Percentiles rank a stretch among this genome's conserved stretches.
Conservation (phyloP, 73 alveolate genomes). For the Tetrahymena borealis region DNA sequence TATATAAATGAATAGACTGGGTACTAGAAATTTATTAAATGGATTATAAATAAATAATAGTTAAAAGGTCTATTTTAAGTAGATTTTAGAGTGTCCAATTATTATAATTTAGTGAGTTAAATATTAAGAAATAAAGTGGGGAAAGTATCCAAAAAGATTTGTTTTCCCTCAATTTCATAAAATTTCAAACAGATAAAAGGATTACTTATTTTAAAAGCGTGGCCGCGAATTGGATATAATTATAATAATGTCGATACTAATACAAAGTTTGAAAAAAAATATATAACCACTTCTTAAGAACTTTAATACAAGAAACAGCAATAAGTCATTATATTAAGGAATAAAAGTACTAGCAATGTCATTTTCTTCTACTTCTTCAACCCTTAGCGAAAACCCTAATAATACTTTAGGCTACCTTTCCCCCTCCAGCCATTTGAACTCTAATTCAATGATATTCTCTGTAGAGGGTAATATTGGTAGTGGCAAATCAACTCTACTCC, state of each 20-base stretch:
- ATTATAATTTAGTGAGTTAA: background rate
- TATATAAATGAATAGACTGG: no score
- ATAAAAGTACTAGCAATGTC: background rate
- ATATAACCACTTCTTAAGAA: background rate
- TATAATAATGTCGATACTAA: background rate
- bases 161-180: background rate
- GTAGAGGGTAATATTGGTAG: slow-evolving; percentile 41
- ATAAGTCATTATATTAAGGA: background rate
- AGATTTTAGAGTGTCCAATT: no score
- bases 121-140: no score
- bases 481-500: slow-evolving; percentile 30
- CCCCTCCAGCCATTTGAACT: background rate
- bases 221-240: background rate
- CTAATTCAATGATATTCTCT: background rate
- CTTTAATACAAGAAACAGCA: background rate
- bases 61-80: no score
- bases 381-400: background rate
- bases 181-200: background rate
- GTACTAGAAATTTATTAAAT: no score
- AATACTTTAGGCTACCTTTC: background rate
- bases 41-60: no score
- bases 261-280: background rate
- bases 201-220: background rate
- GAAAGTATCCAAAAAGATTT: no score
- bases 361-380: background rate